These are phyloP conservation scores for Trematosphaeria pertusa DNA, from an alignment of 2,329 filamentous ascomycete genomes.

Conservation along the genomic window DNA sequence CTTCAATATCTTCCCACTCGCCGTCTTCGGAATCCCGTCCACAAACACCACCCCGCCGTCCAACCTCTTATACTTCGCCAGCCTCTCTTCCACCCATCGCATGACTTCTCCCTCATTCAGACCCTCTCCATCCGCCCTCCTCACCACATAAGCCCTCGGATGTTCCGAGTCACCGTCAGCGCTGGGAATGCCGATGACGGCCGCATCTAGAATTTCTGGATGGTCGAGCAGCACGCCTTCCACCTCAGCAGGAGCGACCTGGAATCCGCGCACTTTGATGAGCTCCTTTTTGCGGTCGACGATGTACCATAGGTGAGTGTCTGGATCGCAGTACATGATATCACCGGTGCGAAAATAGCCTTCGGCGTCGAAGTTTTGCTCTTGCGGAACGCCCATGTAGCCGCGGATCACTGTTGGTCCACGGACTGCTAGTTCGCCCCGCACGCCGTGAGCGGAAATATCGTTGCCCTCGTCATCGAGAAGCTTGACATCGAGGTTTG, in stretches of 20 bases:
- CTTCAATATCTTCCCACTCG: constrained; percentile 44
- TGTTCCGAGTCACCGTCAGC: constrained; percentile 19
- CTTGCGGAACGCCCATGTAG: constrained; percentile 58
- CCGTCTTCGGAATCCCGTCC: constrained; percentile 39
- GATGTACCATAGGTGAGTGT: constrained; percentile 61
- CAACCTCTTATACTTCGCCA: constrained; percentile 50
- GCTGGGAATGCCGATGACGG: constrained; percentile 3
- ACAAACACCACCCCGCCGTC: constrained; percentile 39
- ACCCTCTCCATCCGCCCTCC: constrained; percentile 30
- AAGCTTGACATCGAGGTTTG: constrained; percentile 58
- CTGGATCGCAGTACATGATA: constrained; percentile 55
- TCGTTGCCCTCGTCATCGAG: constrained; percentile 64
- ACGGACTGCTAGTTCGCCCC: constrained; percentile 62
- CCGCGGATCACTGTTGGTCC: constrained; percentile 61
- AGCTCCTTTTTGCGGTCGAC: constrained; percentile 58
- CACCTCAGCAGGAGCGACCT: constrained; percentile 47
- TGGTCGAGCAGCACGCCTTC: constrained; percentile 49
- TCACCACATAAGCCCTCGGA: constrained; percentile 48
- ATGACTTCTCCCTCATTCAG: constrained; percentile 32
- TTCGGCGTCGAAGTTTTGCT: constrained; percentile 61
- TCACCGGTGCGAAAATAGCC: constrained; percentile 66
- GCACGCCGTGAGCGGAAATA: constrained; percentile 57
- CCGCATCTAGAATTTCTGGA: constrained; percentile 39
- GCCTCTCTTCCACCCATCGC: constrained; percentile 29
- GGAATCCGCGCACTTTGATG: constrained; percentile 48